Conservation (phyloP, 2,329 filamentous ascomycete genomes). For the Hypoxylon sp. region DNA sequence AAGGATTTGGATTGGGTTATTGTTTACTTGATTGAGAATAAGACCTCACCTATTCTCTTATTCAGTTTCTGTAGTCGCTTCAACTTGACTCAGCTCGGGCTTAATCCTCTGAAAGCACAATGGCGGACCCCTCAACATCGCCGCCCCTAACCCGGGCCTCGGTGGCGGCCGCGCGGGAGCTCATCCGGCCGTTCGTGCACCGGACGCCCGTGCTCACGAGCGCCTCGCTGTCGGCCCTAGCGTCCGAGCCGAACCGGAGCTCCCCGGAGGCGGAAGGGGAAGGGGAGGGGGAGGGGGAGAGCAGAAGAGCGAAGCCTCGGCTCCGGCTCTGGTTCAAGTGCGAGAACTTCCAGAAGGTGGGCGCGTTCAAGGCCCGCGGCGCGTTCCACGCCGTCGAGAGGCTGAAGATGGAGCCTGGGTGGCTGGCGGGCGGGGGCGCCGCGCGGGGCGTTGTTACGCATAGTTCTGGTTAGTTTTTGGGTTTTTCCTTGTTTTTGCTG, state of each 20-base stretch:
- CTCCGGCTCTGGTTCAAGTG: slow-evolving; percentile 92
- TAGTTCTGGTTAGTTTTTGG: slow-evolving; percentile 75
- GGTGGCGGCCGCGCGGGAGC: slow-evolving; percentile 76
- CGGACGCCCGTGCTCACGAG: slow-evolving; percentile 86
- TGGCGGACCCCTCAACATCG: slow-evolving; percentile 67
- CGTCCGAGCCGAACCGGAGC: slow-evolving; percentile 62
- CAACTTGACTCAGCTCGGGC: neutral
- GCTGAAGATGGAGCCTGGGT: slow-evolving; percentile 72
- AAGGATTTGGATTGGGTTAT: neutral
- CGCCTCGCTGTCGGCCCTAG: slow-evolving; percentile 77
- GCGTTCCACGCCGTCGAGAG: slow-evolving; percentile 87
- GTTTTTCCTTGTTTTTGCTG: slow-evolving; percentile 22
- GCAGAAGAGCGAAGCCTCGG: slow-evolving; percentile 66
- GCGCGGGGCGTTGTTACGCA: slow-evolving; percentile 86
- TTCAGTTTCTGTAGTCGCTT: neutral
- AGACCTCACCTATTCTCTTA: neutral
- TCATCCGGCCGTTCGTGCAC: slow-evolving; percentile 83
- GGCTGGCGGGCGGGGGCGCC: slow-evolving; percentile 69
- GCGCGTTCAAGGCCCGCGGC: slow-evolving; percentile 92
- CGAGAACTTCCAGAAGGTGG: slow-evolving; percentile 90
- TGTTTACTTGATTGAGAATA: neutral
- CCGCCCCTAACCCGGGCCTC: slow-evolving; percentile 79
- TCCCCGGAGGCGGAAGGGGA: no score
- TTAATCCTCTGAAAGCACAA: slow-evolving; percentile 48
- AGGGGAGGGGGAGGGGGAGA: slow-evolving; percentile 3